Evolutionary conservation across 2,329 filamentous ascomycete species (phyloP).

Genomic region (Canariomyces notabilis): DNA sequence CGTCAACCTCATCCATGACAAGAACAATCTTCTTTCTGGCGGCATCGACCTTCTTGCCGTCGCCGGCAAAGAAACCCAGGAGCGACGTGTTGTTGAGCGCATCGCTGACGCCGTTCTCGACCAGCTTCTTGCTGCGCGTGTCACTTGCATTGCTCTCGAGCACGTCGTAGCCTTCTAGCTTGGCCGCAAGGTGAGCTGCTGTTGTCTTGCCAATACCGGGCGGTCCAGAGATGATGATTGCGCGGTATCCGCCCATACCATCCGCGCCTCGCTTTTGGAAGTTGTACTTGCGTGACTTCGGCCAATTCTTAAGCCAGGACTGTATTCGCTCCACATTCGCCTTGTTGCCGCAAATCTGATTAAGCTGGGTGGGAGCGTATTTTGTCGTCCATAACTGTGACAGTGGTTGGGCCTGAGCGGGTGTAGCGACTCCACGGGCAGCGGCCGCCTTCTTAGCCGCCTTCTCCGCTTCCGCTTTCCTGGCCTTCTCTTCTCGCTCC

Average conservation of each 20-base stretch:
- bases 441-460: slow-evolving; percentile 46
- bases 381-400: slow-evolving; percentile 87
- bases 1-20: slow-evolving; percentile 98
- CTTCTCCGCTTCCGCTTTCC: slow-evolving; percentile 48
- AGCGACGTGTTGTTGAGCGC: slow-evolving; percentile 92
- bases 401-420: slow-evolving; percentile 38
- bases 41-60: slow-evolving; percentile 72
- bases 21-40: slow-evolving; percentile 90
- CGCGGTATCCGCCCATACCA: slow-evolving; percentile 74
- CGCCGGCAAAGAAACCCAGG: slow-evolving; percentile 81
- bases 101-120: slow-evolving; percentile 82
- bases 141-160: slow-evolving; percentile 96
- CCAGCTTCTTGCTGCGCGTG: slow-evolving; percentile 89
- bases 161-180: slow-evolving; percentile 87
- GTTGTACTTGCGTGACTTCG: slow-evolving; percentile 67
- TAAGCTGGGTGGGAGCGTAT: slow-evolving; percentile 80
- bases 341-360: slow-evolving; percentile 95
- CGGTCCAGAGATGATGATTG: slow-evolving; percentile 83
- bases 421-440: slow-evolving; percentile 38
- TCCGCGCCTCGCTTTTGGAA: slow-evolving; percentile 83
- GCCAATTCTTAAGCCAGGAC: slow-evolving; percentile 79
- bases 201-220: slow-evolving; percentile 65
- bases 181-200: slow-evolving; percentile 88
- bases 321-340: slow-evolving; percentile 83
- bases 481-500: slow-evolving; percentile 69